Percentiles rank a stretch among this genome's conserved stretches.
These are phyloP conservation scores for Mortierella antarctica DNA, from an alignment of 192 early-diverging fungal genomes.

Conservation along the genomic window DNA sequence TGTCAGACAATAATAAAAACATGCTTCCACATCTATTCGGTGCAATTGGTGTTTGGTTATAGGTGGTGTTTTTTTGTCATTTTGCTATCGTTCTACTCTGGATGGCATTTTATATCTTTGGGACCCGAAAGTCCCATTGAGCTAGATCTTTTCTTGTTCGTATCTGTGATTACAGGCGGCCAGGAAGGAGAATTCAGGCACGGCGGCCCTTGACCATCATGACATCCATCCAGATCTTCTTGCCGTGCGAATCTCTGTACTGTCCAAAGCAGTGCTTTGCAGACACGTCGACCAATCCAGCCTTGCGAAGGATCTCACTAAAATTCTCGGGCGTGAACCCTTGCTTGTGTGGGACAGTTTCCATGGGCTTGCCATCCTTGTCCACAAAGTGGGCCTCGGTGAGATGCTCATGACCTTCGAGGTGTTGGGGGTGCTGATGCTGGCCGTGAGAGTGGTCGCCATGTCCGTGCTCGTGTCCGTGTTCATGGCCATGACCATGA, in stretches of 20 bases:
- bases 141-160: no score
- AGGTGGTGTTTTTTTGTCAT: no score
- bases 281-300: slow-evolving; percentile 31
- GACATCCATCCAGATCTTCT: slow-evolving; percentile 25
- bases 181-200: background rate
- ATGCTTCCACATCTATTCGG: no score
- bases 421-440: background rate
- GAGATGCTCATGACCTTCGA: slow-evolving; percentile 4
- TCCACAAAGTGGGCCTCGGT: slow-evolving; percentile 10
- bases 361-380: slow-evolving; percentile 18
- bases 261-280: slow-evolving; percentile 10
- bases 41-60: no score
- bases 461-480: slow-evolving; percentile 4
- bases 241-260: slow-evolving; percentile 1
- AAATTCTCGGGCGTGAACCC: slow-evolving; percentile 22
- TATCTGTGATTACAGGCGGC: no score
- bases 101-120: no score
- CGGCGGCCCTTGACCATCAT: slow-evolving; percentile 43
- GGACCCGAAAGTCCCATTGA: no score
- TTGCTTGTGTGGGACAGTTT: slow-evolving; percentile 27
- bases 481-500: slow-evolving; percentile 10
- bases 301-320: slow-evolving; percentile 13
- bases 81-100: no score
- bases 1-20: no score
- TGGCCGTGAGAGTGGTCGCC: slow-evolving; percentile 7